A percentile compares a stretch with the other conserved stretches of the same genome.
Conservation (phyloP, 768 basidiomycete genomes). For the Pulveroboletus sp. region DNA sequence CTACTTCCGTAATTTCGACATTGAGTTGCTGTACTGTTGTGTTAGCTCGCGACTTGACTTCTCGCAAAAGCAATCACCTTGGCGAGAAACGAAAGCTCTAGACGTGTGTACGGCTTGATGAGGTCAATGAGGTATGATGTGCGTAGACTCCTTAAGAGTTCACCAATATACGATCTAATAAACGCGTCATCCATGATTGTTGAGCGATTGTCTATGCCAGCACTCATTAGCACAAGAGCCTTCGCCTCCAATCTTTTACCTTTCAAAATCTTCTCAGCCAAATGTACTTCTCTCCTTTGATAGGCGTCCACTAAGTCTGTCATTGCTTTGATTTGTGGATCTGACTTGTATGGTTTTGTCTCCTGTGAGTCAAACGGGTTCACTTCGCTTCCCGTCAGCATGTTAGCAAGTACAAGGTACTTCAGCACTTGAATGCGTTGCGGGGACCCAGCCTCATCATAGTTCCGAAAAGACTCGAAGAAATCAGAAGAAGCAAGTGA, state of each 20-base stretch:
- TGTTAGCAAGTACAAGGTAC: slow-evolving; percentile 95
- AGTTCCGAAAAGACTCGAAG: slow-evolving; percentile 98
- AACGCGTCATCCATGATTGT: slow-evolving; percentile 97
- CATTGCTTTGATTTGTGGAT: slow-evolving; percentile 97
- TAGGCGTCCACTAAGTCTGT: slow-evolving; percentile 96
- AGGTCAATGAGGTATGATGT: slow-evolving; percentile 97
- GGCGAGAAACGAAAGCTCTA: slow-evolving; percentile 90
- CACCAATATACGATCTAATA: slow-evolving; percentile 94
- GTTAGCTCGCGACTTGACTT: neutral
- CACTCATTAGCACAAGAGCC: slow-evolving; percentile 1
- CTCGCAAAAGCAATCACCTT: slow-evolving; percentile 47
- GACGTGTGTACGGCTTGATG: slow-evolving; percentile 94
- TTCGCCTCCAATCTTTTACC: slow-evolving; percentile 41
- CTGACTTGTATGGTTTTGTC: slow-evolving; percentile 96
- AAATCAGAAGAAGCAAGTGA: slow-evolving; percentile 95
- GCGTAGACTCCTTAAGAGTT: slow-evolving; percentile 86
- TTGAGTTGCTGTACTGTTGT: slow-evolving; percentile 74
- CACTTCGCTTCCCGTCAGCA: slow-evolving; percentile 97
- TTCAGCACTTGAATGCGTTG: slow-evolving; percentile 98
- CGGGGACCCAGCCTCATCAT: slow-evolving; percentile 95
- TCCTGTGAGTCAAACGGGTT: slow-evolving; percentile 99
- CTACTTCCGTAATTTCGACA: slow-evolving; percentile 86
- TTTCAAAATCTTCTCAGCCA: slow-evolving; percentile 93
- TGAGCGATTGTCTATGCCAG: slow-evolving; percentile 69
- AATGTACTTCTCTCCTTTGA: slow-evolving; percentile 91